A percentile compares a stretch with the other conserved stretches of the same genome.
phyloP scores from a whole-genome alignment of 495 filamentous ascomycete species.

The Darksidea phi region DNA sequence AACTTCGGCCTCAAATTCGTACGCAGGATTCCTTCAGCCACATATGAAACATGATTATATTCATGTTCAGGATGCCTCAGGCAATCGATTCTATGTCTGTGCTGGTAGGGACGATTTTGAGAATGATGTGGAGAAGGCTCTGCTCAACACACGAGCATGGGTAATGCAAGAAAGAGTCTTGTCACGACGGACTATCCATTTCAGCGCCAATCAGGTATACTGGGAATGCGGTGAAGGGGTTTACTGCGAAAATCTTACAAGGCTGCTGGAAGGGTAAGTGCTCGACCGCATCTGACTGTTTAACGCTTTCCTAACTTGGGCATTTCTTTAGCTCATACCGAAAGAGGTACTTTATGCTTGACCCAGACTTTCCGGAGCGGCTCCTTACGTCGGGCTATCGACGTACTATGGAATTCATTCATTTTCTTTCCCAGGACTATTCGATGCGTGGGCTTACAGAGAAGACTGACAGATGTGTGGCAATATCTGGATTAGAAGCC shows the following conservation, averaged over 20 bases:
- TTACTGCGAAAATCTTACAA: too few relatives aligned
- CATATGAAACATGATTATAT: conserved; percentile 3
- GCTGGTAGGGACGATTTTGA: conserved; percentile 4
- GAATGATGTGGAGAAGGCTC: background rate
- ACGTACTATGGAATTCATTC: background rate
- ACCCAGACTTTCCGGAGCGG: conserved; percentile 2
- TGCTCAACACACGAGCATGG: conserved; percentile 9
- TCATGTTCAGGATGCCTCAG: conserved; percentile 8
- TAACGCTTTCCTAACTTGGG: too few relatives aligned
- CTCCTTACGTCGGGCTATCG: background rate
- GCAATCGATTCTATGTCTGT: conserved; percentile 12
- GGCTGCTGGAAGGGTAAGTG: background rate
- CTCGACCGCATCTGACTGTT: too few relatives aligned
- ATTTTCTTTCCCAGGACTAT: background rate
- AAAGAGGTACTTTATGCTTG: too few relatives aligned
- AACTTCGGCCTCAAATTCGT: conserved; percentile 2
- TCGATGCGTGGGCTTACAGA: background rate
- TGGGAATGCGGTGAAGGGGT: conserved; percentile 10
- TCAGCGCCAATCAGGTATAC: conserved; percentile 11
- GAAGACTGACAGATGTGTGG: conserved; percentile 1
- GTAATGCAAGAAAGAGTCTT: conserved; percentile 16
- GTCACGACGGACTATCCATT: conserved; percentile 7
- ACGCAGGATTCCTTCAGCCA: conserved; percentile 10
- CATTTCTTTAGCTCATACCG: background rate
- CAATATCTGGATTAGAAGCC: conserved; percentile 2